Base-by-base conservation (phyloP, 352 stramenopile genomes). In the Pilasporangium apinafurcum region DNA sequence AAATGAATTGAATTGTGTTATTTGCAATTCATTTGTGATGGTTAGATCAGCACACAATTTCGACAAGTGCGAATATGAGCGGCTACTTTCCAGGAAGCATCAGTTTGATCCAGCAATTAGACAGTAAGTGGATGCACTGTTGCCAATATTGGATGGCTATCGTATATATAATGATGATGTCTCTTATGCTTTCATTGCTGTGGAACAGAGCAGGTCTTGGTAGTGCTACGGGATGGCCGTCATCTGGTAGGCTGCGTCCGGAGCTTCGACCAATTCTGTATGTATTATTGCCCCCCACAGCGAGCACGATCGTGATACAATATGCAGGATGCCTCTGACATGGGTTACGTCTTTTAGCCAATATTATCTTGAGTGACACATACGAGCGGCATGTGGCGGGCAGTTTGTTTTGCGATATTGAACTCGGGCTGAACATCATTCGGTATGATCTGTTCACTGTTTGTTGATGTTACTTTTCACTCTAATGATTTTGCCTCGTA, bases 281-380 rank as follows among this genome's bases (percentile, higher is more conserved):
- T 44, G 76, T 70, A 16, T 24, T 40, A 8, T 20, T n/a, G 16
- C 8, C 5, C n/a, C n/a, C n/a, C n/a, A n/a, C n/a, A n/a, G n/a
- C n/a, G n/a, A n/a, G n/a, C n/a, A n/a, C n/a, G n/a, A n/a, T n/a
- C n/a, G n/a, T n/a, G n/a, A n/a, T n/a, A n/a, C n/a, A n/a, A n/a
- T n/a, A n/a, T n/a, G n/a, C n/a, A n/a, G n/a, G n/a, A n/a, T 37
- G 16, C 30, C 30, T 9, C 17, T 40, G 28, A 20, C 29, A 29
- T 46, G 29, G 28, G 12, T 52, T n/a, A n/a, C n/a, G n/a, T 8
- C 36, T 22, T 47, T 29, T 49, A 93, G 82, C 83, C 20, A 99
- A 99, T 62, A 96, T 98, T 56, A 95, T 99, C 39, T 62, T 99
- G 18, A 85, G 98, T 62, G 89, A 98, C 58, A 97, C 93, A 40